Percentiles rank a stretch among this genome's conserved stretches.
phyloP scores from a whole-genome alignment of 1,284 basidiomycete genomes.

The Chalciporus sp. region DNA sequence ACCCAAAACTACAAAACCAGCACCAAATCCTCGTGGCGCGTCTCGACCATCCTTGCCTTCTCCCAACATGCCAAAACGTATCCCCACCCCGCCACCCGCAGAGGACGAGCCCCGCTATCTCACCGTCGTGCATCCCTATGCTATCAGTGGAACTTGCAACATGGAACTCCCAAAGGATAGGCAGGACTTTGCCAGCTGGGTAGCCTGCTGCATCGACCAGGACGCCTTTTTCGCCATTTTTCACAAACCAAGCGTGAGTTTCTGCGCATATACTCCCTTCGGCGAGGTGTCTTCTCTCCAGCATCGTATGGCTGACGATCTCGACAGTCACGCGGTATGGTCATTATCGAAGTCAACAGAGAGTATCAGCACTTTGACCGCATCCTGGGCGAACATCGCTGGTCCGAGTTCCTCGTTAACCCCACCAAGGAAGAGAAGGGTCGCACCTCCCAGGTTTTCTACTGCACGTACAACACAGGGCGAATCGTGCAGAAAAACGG shows the following conservation, averaged over 20 bases:
- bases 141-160: conserved; percentile 47
- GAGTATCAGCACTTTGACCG: conserved; percentile 39
- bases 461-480: conserved; percentile 48
- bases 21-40: neutral
- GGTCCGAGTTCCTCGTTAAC: conserved; percentile 53
- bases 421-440: conserved; percentile 47
- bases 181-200: conserved; percentile 58
- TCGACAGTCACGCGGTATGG: conserved; percentile 60
- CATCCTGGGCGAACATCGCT: conserved; percentile 66
- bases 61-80: conserved; percentile 57
- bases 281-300: neutral
- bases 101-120: conserved; percentile 61
- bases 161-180: conserved; percentile 53
- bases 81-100: conserved; percentile 54
- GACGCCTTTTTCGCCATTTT: conserved; percentile 55
- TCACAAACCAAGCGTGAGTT: conserved; percentile 63
- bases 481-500: conserved; percentile 49
- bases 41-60: neutral
- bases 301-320: conserved; percentile 6
- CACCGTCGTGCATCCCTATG: conserved; percentile 64
- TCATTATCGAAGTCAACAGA: conserved; percentile 61
- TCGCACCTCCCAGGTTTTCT: conserved; percentile 52
- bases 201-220: conserved; percentile 56
- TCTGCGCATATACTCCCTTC: neutral
- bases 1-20: conserved; percentile 3